Evolutionary conservation across 2,329 filamentous ascomycete species (phyloP).

Genomic region (Ceratocystis papillata): DNA sequence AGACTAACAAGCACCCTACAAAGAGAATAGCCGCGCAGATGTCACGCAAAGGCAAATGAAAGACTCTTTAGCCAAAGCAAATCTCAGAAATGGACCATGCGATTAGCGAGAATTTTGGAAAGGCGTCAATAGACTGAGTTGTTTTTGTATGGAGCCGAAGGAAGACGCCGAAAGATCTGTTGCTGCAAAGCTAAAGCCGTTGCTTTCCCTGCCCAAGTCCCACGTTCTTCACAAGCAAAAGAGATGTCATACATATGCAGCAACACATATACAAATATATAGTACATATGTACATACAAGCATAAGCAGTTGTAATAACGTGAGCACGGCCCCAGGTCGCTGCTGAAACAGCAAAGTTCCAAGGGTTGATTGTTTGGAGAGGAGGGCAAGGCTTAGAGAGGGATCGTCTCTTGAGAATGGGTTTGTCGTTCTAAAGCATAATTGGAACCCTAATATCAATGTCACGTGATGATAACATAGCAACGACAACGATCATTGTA

Average conservation of each 20-base stretch:
- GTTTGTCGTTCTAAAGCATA: not conserved
- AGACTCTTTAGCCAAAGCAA: not conserved
- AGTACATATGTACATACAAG: not conserved
- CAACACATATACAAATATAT: not conserved
- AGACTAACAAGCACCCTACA: not conserved
- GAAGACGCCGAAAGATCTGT: not conserved
- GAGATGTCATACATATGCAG: not conserved
- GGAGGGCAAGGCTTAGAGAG: not conserved
- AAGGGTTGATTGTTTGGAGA: not conserved
- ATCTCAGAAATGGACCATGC: not conserved
- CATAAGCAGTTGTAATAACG: not conserved
- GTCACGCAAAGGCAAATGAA: not conserved
- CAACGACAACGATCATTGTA: not conserved
- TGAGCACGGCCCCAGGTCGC: conserved; percentile 1
- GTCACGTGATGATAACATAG: not conserved
- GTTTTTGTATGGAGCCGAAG: conserved; percentile 7
- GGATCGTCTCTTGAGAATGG: not conserved
- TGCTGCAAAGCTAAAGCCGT: conserved; percentile 3
- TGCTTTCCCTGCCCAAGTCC: conserved; percentile 10
- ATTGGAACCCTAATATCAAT: rapidly evolving
- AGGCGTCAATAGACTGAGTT: not conserved
- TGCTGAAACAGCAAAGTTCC: too few species aligned
- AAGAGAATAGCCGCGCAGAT: not conserved
- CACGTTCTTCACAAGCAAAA: not conserved
- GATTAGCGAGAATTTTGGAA: not conserved